A percentile compares a stretch with the other conserved stretches of the same genome.
phyloP scores from a whole-genome alignment of 73 alveolate genomes.

The Durusdinium trenchii region DNA sequence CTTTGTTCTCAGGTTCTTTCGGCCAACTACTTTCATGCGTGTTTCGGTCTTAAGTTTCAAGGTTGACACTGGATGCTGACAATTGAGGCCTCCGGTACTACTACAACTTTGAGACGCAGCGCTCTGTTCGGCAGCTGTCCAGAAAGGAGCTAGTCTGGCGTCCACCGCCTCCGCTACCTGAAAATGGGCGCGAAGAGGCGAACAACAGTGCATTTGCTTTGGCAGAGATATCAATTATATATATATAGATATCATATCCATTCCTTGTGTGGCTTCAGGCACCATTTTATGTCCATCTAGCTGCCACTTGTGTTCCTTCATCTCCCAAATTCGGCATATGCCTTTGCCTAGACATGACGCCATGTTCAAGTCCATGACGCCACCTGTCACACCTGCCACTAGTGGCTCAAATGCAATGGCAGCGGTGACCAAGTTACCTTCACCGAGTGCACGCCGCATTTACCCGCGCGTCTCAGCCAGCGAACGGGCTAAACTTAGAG shows the following conservation, averaged over 20 bases:
- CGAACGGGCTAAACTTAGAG: conserved; percentile 69
- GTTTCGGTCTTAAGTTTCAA: no score
- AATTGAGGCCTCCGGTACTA: conserved; percentile 58
- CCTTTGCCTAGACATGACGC: neutral
- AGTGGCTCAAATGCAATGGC: conserved; percentile 65
- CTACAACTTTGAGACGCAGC: conserved; percentile 84
- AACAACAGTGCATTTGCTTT: no score
- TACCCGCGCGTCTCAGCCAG: conserved; percentile 71
- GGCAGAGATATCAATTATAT: neutral
- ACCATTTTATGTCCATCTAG: neutral
- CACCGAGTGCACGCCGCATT: conserved; percentile 35
- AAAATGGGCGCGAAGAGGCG: no score
- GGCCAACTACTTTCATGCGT: no score
- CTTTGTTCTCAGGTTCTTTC: no score
- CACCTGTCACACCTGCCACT: no score
- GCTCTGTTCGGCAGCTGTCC: conserved; percentile 68
- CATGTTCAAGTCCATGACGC: neutral
- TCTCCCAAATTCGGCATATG: no score
- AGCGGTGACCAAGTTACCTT: neutral
- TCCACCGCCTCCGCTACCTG: conserved; percentile 84
- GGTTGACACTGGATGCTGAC: no score
- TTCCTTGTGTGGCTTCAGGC: neutral
- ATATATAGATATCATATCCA: neutral
- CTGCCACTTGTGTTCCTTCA: no score
- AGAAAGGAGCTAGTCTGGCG: conserved; percentile 72